A percentile compares a stretch with the other conserved stretches of the same genome.
Evolutionary conservation across 176 grass and related monocot genomes (phyloP).

Genomic region (Tuctoria greenei): DNA sequence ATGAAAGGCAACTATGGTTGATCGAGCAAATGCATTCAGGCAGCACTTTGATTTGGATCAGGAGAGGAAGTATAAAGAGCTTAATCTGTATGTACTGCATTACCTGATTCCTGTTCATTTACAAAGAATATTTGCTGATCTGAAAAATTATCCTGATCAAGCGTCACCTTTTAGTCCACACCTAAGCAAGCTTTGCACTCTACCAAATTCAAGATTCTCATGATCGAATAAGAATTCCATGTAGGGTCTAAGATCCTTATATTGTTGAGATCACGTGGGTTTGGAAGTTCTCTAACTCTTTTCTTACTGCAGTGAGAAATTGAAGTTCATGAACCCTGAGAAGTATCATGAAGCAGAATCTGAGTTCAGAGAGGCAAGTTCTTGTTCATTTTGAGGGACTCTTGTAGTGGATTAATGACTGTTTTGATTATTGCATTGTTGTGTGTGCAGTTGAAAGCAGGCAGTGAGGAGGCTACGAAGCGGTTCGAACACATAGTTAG

Average conservation of each 20-base stretch:
- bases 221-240: not conserved
- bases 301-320: slow-evolving; percentile 70
- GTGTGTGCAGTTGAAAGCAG: slow-evolving; percentile 75
- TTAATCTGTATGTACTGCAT: slow-evolving; percentile 73
- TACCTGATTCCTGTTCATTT: slow-evolving; percentile 3
- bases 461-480: slow-evolving; percentile 83
- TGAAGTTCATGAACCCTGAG: slow-evolving; percentile 89
- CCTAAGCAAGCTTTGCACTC: not conserved
- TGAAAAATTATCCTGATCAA: not conserved
- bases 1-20: slow-evolving; percentile 72
- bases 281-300: slow-evolving; percentile 20
- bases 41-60: slow-evolving; percentile 88
- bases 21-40: slow-evolving; percentile 98
- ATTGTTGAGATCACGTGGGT: not conserved
- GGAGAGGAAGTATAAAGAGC: slow-evolving; percentile 86
- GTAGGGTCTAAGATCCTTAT: slow-evolving; percentile 19
- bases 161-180: slow-evolving; percentile 16
- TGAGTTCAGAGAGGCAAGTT: slow-evolving; percentile 80
- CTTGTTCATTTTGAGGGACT: slow-evolving; percentile 23
- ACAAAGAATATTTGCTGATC: not conserved
- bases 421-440: slow-evolving; percentile 33
- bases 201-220: slow-evolving; percentile 14
- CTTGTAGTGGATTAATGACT: not conserved
- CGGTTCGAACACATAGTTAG: slow-evolving; percentile 79
- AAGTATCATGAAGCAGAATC: slow-evolving; percentile 65